Percentiles rank a stretch among this genome's conserved stretches.
Evolutionary conservation across 2,329 filamentous ascomycete species (phyloP).

Genomic region (Pseudocercospora pini-densiflorae): DNA sequence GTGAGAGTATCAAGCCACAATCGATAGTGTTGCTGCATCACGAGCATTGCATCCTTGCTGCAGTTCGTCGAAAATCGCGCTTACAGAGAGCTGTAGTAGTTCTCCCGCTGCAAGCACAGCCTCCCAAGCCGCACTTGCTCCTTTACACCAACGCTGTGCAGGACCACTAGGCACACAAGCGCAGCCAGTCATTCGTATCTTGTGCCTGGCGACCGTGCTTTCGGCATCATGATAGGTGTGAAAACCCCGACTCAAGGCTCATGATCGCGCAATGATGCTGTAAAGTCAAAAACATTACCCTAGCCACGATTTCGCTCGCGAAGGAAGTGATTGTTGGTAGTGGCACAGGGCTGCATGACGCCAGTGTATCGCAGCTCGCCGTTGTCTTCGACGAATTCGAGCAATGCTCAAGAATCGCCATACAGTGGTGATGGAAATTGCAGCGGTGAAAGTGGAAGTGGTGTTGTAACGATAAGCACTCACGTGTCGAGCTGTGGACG

Average conservation of each 20-base stretch:
- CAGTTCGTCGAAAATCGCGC: not conserved
- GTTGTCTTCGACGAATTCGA: not conserved
- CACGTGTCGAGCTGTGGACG: not conserved
- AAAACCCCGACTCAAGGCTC: not conserved
- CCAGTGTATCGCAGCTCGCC: not conserved
- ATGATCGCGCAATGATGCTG: slow-evolving; percentile 11
- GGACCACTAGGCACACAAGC: not conserved
- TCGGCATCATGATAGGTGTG: not conserved
- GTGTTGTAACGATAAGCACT: not conserved
- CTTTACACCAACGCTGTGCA: slow-evolving; percentile 5
- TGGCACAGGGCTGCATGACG: not conserved
- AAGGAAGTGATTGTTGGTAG: not conserved
- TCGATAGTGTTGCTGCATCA: slow-evolving; percentile 1
- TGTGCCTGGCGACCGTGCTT: slow-evolving; percentile 1
- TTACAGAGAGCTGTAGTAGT: not conserved
- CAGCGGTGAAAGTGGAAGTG: not conserved
- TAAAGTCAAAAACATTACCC: not conserved
- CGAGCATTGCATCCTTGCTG: not conserved
- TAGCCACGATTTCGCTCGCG: not conserved
- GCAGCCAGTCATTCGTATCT: slow-evolving; percentile 3
- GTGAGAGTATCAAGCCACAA: not conserved
- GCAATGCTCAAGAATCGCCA: not conserved
- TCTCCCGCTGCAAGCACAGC: slow-evolving; percentile 7
- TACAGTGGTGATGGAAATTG: not conserved
- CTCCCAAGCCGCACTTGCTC: slow-evolving; percentile 2